Evolutionary conservation across 2,329 filamentous ascomycete genomes (phyloP).

Genomic region (Myriosclerotinia duriaeana): DNA sequence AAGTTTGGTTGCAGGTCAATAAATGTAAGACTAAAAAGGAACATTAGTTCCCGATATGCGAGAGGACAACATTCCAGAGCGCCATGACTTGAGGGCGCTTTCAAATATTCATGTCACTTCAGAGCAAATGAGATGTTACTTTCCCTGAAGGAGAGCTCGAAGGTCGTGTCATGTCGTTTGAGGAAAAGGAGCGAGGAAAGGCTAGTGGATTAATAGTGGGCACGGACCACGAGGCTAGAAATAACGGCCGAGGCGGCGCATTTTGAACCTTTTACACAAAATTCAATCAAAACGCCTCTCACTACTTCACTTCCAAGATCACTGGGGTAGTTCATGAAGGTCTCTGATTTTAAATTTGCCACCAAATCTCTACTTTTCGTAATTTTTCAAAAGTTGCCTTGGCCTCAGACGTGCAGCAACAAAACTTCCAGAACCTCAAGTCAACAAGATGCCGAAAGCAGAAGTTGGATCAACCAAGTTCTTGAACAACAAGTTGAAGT

Average conservation of each 20-base stretch:
- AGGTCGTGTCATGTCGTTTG: no score
- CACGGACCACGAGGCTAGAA: slow-evolving; percentile 7
- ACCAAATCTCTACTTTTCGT: background rate
- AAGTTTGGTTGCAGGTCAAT: no score
- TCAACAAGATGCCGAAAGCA: slow-evolving; percentile 77
- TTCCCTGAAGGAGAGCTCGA: background rate
- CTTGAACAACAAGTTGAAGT: slow-evolving; percentile 87
- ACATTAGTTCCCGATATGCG: no score
- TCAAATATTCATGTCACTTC: no score
- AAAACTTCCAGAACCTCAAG: background rate
- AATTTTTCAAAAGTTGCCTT: background rate
- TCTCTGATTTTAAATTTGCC: background rate
- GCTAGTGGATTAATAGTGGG: background rate
- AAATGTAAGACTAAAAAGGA: no score
- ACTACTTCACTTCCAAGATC: background rate
- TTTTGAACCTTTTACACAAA: slow-evolving; percentile 11
- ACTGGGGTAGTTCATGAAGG: no score
- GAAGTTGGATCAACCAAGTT: slow-evolving; percentile 91
- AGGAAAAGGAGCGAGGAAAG: background rate
- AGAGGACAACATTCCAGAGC: no score
- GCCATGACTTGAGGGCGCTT: no score
- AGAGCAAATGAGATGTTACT: background rate
- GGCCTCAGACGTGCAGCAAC: background rate
- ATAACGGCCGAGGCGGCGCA: slow-evolving; percentile 5
- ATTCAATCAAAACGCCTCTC: background rate